Percentiles rank a stretch among this genome's conserved stretches.
These are phyloP conservation scores for Kregervanrija delftensis DNA, from an alignment of 805 yeast species.

Conservation along the genomic window DNA sequence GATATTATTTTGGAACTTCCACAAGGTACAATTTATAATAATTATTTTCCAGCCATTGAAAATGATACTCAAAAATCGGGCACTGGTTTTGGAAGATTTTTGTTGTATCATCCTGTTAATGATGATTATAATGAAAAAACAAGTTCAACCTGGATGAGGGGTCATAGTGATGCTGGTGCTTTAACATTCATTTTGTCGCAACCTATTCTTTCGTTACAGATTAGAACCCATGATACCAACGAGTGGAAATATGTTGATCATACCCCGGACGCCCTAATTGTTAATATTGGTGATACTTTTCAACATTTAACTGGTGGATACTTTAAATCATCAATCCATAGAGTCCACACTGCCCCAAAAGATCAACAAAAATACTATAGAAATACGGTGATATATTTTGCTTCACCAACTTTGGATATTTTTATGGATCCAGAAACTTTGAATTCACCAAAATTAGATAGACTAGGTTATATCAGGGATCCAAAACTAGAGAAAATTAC, in stretches of 20 bases:
- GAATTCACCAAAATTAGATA: constrained; percentile 30
- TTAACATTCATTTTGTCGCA: constrained; percentile 35
- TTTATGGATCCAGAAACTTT: constrained; percentile 36
- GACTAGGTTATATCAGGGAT: constrained; percentile 27
- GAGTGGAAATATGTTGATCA: constrained; percentile 35
- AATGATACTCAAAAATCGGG: constrained; percentile 31
- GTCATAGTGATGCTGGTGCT: constrained; percentile 40
- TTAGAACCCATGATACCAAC: constrained; percentile 31
- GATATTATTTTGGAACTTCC: constrained; percentile 41
- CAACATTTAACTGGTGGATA: constrained; percentile 39
- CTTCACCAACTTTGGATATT: constrained; percentile 31
- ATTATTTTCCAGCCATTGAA: constrained; percentile 28
- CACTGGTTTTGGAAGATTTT: constrained; percentile 32
- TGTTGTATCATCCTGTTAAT: constrained; percentile 31
- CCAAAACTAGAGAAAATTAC: constrained; percentile 27
- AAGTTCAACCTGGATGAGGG: constrained; percentile 37
- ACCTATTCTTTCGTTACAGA: constrained; percentile 35
- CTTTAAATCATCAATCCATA: constrained; percentile 39
- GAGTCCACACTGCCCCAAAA: constrained; percentile 41
- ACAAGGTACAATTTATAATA: constrained; percentile 35
- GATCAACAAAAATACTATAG: constrained; percentile 33
- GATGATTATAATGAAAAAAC: constrained; percentile 27
- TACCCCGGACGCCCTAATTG: constrained; percentile 32
- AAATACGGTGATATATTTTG: constrained; percentile 36
- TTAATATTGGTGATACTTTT: constrained; percentile 35